phyloP scores from a whole-genome alignment of 441 rosid genomes.

The Euphorbia schlechtendalii region DNA sequence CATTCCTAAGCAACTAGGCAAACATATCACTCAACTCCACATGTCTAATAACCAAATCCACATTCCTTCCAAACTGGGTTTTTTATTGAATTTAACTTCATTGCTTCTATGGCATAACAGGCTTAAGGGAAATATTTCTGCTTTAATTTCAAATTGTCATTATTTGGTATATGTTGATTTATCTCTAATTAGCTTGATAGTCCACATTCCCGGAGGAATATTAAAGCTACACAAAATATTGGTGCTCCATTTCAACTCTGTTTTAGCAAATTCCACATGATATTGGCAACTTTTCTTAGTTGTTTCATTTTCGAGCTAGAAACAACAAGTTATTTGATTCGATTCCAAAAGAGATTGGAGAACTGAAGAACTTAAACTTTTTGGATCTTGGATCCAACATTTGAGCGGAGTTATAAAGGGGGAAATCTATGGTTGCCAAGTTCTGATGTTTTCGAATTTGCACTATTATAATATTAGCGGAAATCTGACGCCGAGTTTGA shows the following conservation, averaged over 20 bases:
- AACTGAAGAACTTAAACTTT: slow-evolving; percentile 47
- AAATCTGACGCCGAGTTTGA: slow-evolving; percentile 36
- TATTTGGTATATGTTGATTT: slow-evolving; percentile 53
- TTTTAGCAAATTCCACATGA: slow-evolving; percentile 46
- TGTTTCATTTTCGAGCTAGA: slow-evolving; percentile 53
- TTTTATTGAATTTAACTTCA: slow-evolving; percentile 43
- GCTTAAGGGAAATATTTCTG: slow-evolving; percentile 54
- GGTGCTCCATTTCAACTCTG: slow-evolving; percentile 53
- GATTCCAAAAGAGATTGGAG: slow-evolving; percentile 45
- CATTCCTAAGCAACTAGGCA: slow-evolving; percentile 55
- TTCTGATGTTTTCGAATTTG: slow-evolving; percentile 56
- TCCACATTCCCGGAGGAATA: slow-evolving; percentile 58
- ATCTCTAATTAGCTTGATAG: slow-evolving; percentile 51
- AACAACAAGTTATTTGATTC: slow-evolving; percentile 41
- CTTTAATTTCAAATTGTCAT: slow-evolving; percentile 47
- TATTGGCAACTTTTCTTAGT: slow-evolving; percentile 50
- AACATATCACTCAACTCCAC: slow-evolving; percentile 54
- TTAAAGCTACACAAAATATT: slow-evolving; percentile 58
- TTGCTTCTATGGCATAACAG: slow-evolving; percentile 64
- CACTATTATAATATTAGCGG: slow-evolving; percentile 59
- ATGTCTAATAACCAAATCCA: slow-evolving; percentile 72
- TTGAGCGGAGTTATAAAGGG: slow-evolving; percentile 42
- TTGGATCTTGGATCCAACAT: slow-evolving; percentile 56
- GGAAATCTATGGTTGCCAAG: slow-evolving; percentile 46
- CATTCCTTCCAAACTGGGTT: slow-evolving; percentile 49